Conservation (phyloP, 176 grass and related monocot genomes). For the Triticum timopheevii region DNA sequence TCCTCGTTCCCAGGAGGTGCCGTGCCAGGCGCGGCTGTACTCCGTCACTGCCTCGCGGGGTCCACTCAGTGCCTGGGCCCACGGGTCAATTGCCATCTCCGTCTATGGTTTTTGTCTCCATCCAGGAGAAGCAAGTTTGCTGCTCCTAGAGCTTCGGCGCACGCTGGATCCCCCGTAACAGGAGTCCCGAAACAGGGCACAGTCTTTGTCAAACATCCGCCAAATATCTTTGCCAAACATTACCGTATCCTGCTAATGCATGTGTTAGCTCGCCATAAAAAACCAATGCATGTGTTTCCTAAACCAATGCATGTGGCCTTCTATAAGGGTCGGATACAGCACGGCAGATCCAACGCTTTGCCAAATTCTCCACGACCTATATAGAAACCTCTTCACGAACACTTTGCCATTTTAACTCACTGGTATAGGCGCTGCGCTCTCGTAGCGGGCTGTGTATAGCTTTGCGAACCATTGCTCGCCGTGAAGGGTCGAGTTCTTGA, state of each 20-base stretch:
- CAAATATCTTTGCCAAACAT: background rate
- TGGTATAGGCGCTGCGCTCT: too few relatives aligned
- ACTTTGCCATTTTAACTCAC: background rate
- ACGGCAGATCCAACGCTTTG: background rate
- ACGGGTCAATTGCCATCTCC: background rate
- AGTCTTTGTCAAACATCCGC: background rate
- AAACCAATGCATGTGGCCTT: background rate
- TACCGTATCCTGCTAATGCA: background rate
- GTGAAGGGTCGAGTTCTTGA: background rate
- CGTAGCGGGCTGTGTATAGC: too few relatives aligned
- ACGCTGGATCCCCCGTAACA: background rate
- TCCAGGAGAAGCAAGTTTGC: background rate
- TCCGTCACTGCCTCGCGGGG: background rate
- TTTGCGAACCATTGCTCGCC: background rate
- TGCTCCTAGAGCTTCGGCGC: background rate
- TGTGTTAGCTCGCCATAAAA: background rate
- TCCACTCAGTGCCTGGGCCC: background rate
- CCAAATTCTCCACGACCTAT: background rate
- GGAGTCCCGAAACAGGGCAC: background rate
- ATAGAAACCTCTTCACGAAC: background rate
- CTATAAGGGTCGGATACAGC: background rate
- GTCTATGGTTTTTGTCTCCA: background rate
- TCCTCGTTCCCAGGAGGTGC: background rate
- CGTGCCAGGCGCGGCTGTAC: background rate
- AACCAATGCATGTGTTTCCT: background rate